Conservation (phyloP, 2,329 filamentous ascomycete species). For the Bipolaris oryzae region DNA sequence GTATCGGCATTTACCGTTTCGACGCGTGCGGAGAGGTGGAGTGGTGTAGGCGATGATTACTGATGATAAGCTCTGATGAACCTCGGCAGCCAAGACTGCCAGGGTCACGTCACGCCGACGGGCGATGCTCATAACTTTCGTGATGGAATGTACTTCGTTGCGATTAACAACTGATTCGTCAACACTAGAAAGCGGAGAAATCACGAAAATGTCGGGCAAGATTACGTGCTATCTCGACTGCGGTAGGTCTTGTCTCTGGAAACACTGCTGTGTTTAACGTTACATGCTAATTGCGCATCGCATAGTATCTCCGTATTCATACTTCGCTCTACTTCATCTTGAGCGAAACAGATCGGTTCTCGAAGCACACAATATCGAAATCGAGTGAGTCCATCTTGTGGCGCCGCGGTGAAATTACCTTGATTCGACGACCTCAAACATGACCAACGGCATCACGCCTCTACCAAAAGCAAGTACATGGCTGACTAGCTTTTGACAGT, state of each 20-base stretch:
- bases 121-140: slow-evolving; percentile 5
- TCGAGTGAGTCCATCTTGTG: slow-evolving; percentile 63
- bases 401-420: background rate
- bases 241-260: slow-evolving; percentile 54
- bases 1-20: slow-evolving; percentile 6
- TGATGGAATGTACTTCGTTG: background rate
- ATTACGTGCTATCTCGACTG: slow-evolving; percentile 73
- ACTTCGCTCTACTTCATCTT: slow-evolving; percentile 63
- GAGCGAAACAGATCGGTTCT: slow-evolving; percentile 62
- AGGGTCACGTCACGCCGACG: slow-evolving; percentile 6
- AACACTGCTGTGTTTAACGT: background rate
- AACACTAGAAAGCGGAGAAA: background rate
- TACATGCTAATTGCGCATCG: slow-evolving; percentile 18
- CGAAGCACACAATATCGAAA: slow-evolving; percentile 62
- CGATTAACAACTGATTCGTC: background rate
- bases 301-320: slow-evolving; percentile 67
- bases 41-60: slow-evolving; percentile 23
- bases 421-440: background rate
- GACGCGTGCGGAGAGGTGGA: background rate
- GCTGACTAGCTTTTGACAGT: slow-evolving; percentile 49
- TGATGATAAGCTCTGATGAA: slow-evolving; percentile 21
- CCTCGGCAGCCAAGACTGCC: slow-evolving; percentile 35
- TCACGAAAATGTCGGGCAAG: slow-evolving; percentile 60
- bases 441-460: background rate
- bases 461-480: background rate